Percentiles rank a stretch among this genome's conserved stretches.
These are phyloP conservation scores for Blastobotrys apis DNA, from an alignment of 1,139 yeast species.

Conservation along the genomic window DNA sequence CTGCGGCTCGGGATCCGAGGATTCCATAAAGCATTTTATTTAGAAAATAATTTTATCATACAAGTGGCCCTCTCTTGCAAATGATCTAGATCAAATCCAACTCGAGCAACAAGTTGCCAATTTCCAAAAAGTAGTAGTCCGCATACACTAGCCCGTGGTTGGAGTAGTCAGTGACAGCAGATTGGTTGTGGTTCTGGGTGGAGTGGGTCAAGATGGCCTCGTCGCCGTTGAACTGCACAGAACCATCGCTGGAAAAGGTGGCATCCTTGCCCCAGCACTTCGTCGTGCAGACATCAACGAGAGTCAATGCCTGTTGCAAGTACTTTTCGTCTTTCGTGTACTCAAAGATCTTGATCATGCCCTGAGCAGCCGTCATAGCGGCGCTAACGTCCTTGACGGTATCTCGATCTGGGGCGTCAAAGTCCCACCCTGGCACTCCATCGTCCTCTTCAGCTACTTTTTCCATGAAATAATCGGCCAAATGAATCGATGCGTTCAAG, in stretches of 20 bases:
- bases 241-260: conserved; percentile 10
- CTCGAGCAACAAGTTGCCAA: conserved; percentile 18
- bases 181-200: conserved; percentile 14
- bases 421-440: conserved; percentile 35
- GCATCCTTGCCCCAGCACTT: conserved; percentile 9
- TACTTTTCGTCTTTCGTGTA: conserved; percentile 9
- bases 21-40: too few relatives aligned
- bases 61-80: too few relatives aligned
- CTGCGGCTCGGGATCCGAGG: too few relatives aligned
- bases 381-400: conserved; percentile 33
- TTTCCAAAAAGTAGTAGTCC: conserved; percentile 20
- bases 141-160: conserved; percentile 18
- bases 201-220: conserved; percentile 15
- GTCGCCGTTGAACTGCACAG: conserved; percentile 8
- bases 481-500: conserved; percentile 28
- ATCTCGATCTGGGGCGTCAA: conserved; percentile 30
- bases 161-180: conserved; percentile 5
- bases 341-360: conserved; percentile 20
- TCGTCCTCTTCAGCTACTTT: conserved; percentile 15
- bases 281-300: neutral
- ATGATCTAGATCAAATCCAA: conserved; percentile 8
- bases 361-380: conserved; percentile 31
- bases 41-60: too few relatives aligned
- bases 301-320: neutral
- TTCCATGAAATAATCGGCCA: conserved; percentile 27